phyloP scores from a whole-genome alignment of 2,329 filamentous ascomycete species.

The Pezizomycotina sp. region DNA sequence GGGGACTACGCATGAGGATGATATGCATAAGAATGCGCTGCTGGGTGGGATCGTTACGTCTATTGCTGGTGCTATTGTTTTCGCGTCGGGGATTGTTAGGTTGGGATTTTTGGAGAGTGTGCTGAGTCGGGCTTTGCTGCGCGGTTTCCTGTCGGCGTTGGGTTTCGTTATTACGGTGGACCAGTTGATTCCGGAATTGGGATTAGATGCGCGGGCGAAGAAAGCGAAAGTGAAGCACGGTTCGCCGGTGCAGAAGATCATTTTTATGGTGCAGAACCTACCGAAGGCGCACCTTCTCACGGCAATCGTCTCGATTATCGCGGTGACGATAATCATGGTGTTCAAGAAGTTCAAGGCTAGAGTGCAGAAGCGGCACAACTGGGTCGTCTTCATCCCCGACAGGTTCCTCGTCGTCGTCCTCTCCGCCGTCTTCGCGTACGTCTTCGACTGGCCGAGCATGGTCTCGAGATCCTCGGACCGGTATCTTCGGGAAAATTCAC shows the following conservation, averaged over 20 bases:
- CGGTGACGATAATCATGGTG: slow-evolving; percentile 81
- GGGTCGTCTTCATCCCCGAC: slow-evolving; percentile 77
- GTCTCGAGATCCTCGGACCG: slow-evolving; percentile 67
- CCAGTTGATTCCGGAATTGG: slow-evolving; percentile 80
- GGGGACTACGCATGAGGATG: slow-evolving; percentile 50
- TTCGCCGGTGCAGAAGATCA: slow-evolving; percentile 69
- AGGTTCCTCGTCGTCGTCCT: slow-evolving; percentile 77
- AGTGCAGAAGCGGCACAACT: slow-evolving; percentile 61
- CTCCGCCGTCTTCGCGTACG: slow-evolving; percentile 63
- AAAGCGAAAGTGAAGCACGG: slow-evolving; percentile 56
- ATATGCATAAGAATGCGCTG: slow-evolving; percentile 49
- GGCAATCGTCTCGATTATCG: slow-evolving; percentile 55
- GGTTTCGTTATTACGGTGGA: slow-evolving; percentile 93
- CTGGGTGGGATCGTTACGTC: slow-evolving; percentile 79
- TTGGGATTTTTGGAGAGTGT: slow-evolving; percentile 91
- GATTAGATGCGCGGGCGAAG: slow-evolving; percentile 50
- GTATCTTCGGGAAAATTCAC: slow-evolving; percentile 58
- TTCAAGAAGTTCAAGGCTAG: slow-evolving; percentile 57
- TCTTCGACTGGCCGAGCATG: slow-evolving; percentile 62
- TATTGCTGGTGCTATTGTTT: slow-evolving; percentile 71
- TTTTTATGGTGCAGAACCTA: slow-evolving; percentile 57
- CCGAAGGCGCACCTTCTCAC: slow-evolving; percentile 57
- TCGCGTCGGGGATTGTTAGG: slow-evolving; percentile 69
- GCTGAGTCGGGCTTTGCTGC: slow-evolving; percentile 74
- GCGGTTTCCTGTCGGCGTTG: slow-evolving; percentile 94